Evolutionary conservation across 257 asterid genomes (phyloP), one percentile per base, ranked within the genome.

Genomic region (Rhazya stricta): DNA sequence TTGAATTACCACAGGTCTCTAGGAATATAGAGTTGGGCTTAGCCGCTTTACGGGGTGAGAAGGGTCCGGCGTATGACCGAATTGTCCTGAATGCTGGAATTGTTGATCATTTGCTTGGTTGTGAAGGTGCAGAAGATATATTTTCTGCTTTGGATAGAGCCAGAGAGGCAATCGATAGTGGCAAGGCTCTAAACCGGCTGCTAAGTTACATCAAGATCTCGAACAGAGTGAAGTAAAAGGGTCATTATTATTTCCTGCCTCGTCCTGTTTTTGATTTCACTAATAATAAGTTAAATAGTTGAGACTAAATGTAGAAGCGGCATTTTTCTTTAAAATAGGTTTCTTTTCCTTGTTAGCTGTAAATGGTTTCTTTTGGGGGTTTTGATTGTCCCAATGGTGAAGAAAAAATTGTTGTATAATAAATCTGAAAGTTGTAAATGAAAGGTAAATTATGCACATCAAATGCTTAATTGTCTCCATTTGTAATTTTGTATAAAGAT

Each of bases 101-200:
- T 91, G 85, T 90, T 4, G 99, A 94, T 86, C 98, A 92, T 83
- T 85, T 94, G 84, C 90, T 94, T 23, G 97, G 97, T 51, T 86
- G 97, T 57, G 91, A 92, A 21, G 99, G 98, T 62, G 99, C 99
- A n/a, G 84, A 86, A 80, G 97, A 90, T 76, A 67, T 92, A 76
- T 25, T 73, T 30, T 56, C 84, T 41, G 98, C 97, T 48, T 70
- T 94, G 74, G 96, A 89, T 51, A 86, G 99, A 88, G 98, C 97
- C 23, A 84, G 95, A 81, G 98, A 94, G 76, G 98, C 98, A 70
- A 85, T 94, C 36, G 97, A 90, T 81, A 87, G 96, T 72, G 99
- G 97, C 74, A 86, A 74, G 73, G 99, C 99, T 74, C 88, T 92
- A 54, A 72, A 83, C 39, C 88, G 88, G 85, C 91, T 94, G 70